phyloP scores from a whole-genome alignment of 768 basidiomycete genomes.

The Cyclocybe aegerita region DNA sequence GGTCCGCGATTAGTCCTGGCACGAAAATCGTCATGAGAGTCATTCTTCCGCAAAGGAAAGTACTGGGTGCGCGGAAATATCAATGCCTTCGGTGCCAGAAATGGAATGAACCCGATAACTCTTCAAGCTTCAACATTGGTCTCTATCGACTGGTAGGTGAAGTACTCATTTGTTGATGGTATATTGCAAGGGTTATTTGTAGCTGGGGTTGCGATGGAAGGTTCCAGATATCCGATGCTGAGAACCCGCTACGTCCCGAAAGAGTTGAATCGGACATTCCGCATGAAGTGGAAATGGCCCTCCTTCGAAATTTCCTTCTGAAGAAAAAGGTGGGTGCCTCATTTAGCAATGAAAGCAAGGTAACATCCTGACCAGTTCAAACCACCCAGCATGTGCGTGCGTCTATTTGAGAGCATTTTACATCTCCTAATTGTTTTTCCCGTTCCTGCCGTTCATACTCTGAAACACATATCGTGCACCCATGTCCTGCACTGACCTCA shows the following conservation, averaged over 20 bases:
- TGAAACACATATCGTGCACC: no score
- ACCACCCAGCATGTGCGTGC: not conserved
- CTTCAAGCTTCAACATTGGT: not conserved
- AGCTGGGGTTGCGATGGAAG: not conserved
- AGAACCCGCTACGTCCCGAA: not conserved
- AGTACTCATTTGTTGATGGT: not conserved
- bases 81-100: not conserved
- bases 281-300: not conserved
- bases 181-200: not conserved
- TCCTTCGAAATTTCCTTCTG: not conserved
- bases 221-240: not conserved
- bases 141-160: not conserved
- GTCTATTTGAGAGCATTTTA: no score
- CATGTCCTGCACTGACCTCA: not conserved
- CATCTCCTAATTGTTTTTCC: no score
- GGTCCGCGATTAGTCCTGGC: not conserved
- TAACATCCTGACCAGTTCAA: not conserved
- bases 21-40: not conserved
- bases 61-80: not conserved
- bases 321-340: not conserved
- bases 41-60: not conserved
- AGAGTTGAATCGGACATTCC: no score
- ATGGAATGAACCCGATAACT: not conserved
- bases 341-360: not conserved
- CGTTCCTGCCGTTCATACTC: no score